phyloP scores from a whole-genome alignment of 2,329 filamentous ascomycete species.

The Ilyonectria mors-panacis region DNA sequence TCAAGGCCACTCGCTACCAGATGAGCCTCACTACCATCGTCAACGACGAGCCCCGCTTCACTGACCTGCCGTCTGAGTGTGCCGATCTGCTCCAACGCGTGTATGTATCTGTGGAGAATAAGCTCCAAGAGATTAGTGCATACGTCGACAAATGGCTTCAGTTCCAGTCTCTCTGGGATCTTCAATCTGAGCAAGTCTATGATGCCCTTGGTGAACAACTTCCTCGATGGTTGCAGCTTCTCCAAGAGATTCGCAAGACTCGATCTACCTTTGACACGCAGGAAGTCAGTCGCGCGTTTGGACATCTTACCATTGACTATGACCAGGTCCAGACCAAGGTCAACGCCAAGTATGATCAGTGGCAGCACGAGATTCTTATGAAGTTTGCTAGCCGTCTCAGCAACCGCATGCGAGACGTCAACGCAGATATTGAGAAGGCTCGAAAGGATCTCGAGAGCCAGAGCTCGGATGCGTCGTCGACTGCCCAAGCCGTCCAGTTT shows the following conservation, averaged over 20 bases:
- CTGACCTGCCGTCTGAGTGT: slow-evolving; percentile 87
- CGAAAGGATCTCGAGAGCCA: slow-evolving; percentile 92
- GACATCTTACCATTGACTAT: slow-evolving; percentile 95
- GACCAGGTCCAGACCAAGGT: slow-evolving; percentile 99
- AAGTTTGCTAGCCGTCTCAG: slow-evolving; percentile 94
- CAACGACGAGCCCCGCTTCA: slow-evolving; percentile 81
- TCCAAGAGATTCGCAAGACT: slow-evolving; percentile 98
- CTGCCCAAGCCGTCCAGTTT: slow-evolving; percentile 96
- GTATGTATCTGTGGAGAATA: slow-evolving; percentile 87
- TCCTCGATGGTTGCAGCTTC: slow-evolving; percentile 90
- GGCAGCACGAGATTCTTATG: slow-evolving; percentile 96
- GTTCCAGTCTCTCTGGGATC: slow-evolving; percentile 98
- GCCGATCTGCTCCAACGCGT: slow-evolving; percentile 84
- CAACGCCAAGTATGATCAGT: slow-evolving; percentile 99
- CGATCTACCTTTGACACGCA: slow-evolving; percentile 97
- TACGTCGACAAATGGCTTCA: slow-evolving; percentile 99
- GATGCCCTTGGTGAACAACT: slow-evolving; percentile 92
- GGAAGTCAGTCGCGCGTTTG: slow-evolving; percentile 92
- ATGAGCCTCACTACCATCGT: slow-evolving; percentile 81
- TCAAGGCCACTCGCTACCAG: slow-evolving; percentile 96
- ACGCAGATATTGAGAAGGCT: slow-evolving; percentile 91
- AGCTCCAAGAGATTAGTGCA: slow-evolving; percentile 81
- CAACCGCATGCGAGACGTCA: slow-evolving; percentile 91
- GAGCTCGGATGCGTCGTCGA: slow-evolving; percentile 93
- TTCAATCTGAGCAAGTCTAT: slow-evolving; percentile 96